Evolutionary conservation across 164 flowering plant species (phyloP), one percentile per base, ranked within the genome.

Genomic region (Brasenia schreberi): DNA sequence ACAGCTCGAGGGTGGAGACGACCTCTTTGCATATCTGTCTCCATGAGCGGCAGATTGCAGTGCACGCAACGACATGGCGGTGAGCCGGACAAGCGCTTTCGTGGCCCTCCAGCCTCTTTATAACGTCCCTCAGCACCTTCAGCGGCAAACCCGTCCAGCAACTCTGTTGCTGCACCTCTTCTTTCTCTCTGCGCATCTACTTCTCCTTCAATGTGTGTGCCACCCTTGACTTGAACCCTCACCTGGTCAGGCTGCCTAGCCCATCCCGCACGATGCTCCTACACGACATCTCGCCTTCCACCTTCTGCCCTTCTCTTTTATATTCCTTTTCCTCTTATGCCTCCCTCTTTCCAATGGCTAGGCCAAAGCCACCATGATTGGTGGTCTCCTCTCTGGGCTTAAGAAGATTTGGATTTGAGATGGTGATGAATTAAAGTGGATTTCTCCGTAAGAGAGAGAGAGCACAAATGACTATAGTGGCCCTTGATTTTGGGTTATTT

Each of bases 41-140:
- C 95, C 95, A 88, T 0, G 95, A 80, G 65, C 76, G 73, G 72
- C 95, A 88, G 45, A 88, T 90, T 0, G 87, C 77, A 62, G 87
- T 89, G 73, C 89, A 86, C n/a, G 69, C 81, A 59, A 88, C 86
- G 17, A 88, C 85, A 44, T 64, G 76, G 42, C 72, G 74, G 42
- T 92, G 74, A 4, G 87, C 79, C 64, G 92, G 95, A 92, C 95
- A 88, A 3, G 87, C 64, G 23, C 83, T 75, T 77, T 87, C 92
- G 68, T 84, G 86, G 73, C 79, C 85, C 68, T 86, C 95, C 53
- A 88, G 74, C 75, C 90, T 83, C 70, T 72, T 76, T 27, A 88
- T 77, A 43, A 88, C 84, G 71, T 88, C 95, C 70, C 79, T 69
- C 12, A 88, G 81, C 71, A 88, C 73, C 61, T 88, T 92, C 6